A percentile compares a stretch with the other conserved stretches of the same genome.
These are phyloP conservation scores for Thalia dealbata DNA, from an alignment of 176 grass and related monocot genomes.

Conservation along the genomic window DNA sequence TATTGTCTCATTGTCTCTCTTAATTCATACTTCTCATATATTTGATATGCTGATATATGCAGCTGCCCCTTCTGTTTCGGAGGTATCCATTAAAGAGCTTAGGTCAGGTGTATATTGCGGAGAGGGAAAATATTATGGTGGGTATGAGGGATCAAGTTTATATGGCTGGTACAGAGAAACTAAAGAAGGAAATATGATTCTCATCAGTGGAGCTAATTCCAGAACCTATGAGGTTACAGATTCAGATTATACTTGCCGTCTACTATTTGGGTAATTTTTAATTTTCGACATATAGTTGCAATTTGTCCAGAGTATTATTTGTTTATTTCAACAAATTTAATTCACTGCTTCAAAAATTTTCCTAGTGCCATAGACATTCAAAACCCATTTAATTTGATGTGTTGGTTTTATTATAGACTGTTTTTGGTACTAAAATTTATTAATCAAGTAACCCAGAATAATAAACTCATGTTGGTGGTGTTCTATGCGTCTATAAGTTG, in stretches of 20 bases:
- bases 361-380: too few relatives aligned
- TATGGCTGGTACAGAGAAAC: slow-evolving; percentile 81
- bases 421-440: not conserved
- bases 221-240: slow-evolving; percentile 75
- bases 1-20: not conserved
- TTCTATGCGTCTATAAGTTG: not conserved
- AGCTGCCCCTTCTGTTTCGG: slow-evolving; percentile 72
- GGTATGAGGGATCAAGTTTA: slow-evolving; percentile 78
- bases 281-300: slow-evolving; percentile 12
- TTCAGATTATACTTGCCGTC: slow-evolving; percentile 68
- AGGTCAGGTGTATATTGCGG: slow-evolving; percentile 48
- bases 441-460: not conserved
- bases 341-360: not conserved
- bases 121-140: slow-evolving; percentile 90
- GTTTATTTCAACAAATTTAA: not conserved
- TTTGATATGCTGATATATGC: slow-evolving; percentile 23
- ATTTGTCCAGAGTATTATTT: slow-evolving; percentile 2
- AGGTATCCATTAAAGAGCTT: slow-evolving; percentile 59
- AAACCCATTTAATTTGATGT: too few relatives aligned
- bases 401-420: not conserved
- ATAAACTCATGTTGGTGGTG: not conserved
- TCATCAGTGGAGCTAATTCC: slow-evolving; percentile 56
- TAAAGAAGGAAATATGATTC: slow-evolving; percentile 61
- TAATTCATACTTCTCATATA: slow-evolving; percentile 10
- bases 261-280: slow-evolving; percentile 78